Evolutionary conservation across 2,329 filamentous ascomycete species (phyloP).

Genomic region (Lecanicillium sp.): DNA sequence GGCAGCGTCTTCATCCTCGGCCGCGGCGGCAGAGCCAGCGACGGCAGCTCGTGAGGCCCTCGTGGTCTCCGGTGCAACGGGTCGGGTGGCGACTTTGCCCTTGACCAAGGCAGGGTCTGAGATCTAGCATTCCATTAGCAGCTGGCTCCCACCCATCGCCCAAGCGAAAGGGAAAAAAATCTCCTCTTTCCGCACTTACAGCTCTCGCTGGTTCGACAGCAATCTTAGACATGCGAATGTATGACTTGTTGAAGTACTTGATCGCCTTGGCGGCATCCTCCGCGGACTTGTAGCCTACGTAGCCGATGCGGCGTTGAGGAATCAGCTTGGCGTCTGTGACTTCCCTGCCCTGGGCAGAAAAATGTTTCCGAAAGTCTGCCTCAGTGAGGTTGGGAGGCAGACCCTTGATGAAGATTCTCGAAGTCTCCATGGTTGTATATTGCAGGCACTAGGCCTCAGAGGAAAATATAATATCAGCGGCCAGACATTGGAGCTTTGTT

Average conservation of each 20-base stretch:
- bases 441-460: constrained; percentile 11
- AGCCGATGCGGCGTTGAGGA: constrained; percentile 82
- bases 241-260: constrained; percentile 92
- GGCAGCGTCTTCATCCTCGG: constrained; percentile 27
- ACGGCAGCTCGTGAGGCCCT: constrained; percentile 9
- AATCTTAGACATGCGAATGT: constrained; percentile 93
- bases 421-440: constrained; percentile 42
- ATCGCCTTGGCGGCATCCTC: constrained; percentile 76
- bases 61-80: constrained; percentile 1
- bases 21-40: constrained; percentile 13
- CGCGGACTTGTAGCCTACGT: constrained; percentile 82
- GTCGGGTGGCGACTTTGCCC: constrained; percentile 14
- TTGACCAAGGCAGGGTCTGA: constrained; percentile 33
- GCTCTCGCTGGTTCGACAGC: constrained; percentile 80
- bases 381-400: constrained; percentile 81
- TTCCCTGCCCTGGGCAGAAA: constrained; percentile 61
- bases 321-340: constrained; percentile 93
- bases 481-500: constrained; percentile 7
- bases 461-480: constrained; percentile 6
- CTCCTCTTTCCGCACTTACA: constrained; percentile 36
- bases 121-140: constrained; percentile 34
- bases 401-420: constrained; percentile 71
- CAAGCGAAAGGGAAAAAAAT: constrained; percentile 1
- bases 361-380: constrained; percentile 82
- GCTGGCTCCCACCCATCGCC: constrained; percentile 1